Evolutionary conservation across 2,329 filamentous ascomycete species (phyloP).

Genomic region (Venturia pyrina): DNA sequence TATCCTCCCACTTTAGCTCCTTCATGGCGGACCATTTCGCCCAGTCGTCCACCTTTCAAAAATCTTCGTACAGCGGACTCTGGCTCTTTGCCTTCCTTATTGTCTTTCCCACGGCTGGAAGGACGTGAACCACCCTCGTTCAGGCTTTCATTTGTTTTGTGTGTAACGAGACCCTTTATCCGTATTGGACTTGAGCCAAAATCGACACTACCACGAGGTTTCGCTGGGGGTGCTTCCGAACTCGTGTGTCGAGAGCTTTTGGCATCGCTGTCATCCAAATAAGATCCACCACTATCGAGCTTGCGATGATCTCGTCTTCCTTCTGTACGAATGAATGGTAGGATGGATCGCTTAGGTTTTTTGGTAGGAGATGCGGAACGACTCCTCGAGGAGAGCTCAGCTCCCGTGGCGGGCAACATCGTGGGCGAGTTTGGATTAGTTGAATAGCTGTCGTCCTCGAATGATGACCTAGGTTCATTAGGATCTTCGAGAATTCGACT

Average conservation of each 20-base stretch:
- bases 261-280: constrained; percentile 14
- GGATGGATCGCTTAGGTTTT: constrained; percentile 25
- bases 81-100: constrained; percentile 33
- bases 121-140: constrained; percentile 23
- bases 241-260: constrained; percentile 21
- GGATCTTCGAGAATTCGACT: constrained; percentile 16
- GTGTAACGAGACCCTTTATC: constrained; percentile 23
- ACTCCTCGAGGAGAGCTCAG: constrained; percentile 27
- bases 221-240: constrained; percentile 23
- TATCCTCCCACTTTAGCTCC: constrained; percentile 52
- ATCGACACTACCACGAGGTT: constrained; percentile 22
- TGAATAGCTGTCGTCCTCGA: constrained; percentile 26
- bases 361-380: constrained; percentile 22
- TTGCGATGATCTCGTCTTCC: constrained; percentile 25
- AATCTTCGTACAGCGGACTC: constrained; percentile 57
- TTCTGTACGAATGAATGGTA: constrained; percentile 32
- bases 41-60: constrained; percentile 67
- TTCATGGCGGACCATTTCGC: constrained; percentile 59
- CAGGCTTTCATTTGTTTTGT: constrained; percentile 29
- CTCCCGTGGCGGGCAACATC: constrained; percentile 23
- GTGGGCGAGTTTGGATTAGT: constrained; percentile 30
- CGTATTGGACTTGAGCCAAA: constrained; percentile 22
- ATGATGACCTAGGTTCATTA: constrained; percentile 25
- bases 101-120: constrained; percentile 21
- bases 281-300: constrained; percentile 23